phyloP scores from a whole-genome alignment of 2,329 filamentous ascomycete species.

The Phoma sp. region DNA sequence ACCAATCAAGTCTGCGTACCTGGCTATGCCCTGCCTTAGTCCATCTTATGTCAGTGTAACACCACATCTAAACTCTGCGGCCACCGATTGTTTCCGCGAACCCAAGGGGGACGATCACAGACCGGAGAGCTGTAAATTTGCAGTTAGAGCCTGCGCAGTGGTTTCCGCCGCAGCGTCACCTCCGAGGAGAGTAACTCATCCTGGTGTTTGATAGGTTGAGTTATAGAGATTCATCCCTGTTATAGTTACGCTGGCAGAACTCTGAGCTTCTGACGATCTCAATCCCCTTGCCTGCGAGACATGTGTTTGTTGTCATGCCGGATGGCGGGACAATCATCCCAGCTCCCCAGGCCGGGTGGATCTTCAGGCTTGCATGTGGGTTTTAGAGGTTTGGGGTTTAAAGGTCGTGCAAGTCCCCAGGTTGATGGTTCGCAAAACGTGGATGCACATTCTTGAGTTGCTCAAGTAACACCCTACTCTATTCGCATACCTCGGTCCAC shows the following conservation, averaged over 20 bases:
- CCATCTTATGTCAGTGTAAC: conserved; percentile 17
- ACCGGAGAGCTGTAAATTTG: neutral
- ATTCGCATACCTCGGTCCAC: conserved; percentile 9
- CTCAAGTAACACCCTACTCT: conserved; percentile 17
- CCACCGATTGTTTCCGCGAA: conserved; percentile 6
- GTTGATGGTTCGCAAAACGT: conserved; percentile 9
- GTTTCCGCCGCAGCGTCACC: conserved; percentile 33
- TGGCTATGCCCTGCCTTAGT: conserved; percentile 26
- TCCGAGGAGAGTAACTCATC: conserved; percentile 26
- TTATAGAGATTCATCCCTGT: conserved; percentile 26
- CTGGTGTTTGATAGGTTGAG: conserved; percentile 17
- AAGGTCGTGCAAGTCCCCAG: conserved; percentile 20
- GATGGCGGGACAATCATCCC: conserved; percentile 11
- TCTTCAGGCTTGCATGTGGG: conserved; percentile 8
- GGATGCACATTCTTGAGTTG: conserved; percentile 11
- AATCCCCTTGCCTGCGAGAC: conserved; percentile 4
- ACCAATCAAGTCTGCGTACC: conserved; percentile 45
- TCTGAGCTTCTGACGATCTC: conserved; percentile 15
- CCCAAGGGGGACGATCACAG: conserved; percentile 4
- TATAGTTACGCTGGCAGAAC: conserved; percentile 25
- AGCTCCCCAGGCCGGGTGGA: conserved; percentile 5
- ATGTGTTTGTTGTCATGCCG: conserved; percentile 17
- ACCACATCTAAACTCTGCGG: conserved; percentile 25
- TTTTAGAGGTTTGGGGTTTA: conserved; percentile 6
- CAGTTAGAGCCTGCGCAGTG: conserved; percentile 5